phyloP scores from a whole-genome alignment of 129 eudicot species.

The Smallanthus sonchifolius region DNA sequence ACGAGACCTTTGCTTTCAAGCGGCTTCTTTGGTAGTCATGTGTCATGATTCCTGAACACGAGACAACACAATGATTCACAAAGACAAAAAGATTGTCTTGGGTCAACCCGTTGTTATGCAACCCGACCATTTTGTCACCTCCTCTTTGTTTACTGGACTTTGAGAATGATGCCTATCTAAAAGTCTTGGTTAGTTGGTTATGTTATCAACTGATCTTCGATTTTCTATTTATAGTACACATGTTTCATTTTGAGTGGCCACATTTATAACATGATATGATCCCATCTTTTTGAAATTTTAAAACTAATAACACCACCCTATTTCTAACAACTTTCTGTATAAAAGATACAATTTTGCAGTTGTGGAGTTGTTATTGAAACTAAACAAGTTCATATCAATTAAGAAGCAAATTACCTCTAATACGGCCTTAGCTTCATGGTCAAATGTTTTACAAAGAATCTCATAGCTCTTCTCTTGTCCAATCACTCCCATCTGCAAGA shows the following conservation, averaged over 20 bases:
- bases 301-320: neutral
- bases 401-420: constrained; percentile 51
- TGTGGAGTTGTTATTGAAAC: neutral
- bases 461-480: constrained; percentile 68
- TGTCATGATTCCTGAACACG: constrained; percentile 24
- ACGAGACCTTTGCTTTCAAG: neutral
- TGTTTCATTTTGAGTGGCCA: neutral
- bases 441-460: constrained; percentile 81
- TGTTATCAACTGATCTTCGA: neutral
- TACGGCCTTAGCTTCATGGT: constrained; percentile 61
- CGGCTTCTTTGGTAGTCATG: constrained; percentile 9
- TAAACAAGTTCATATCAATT: neutral
- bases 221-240: neutral
- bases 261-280: neutral
- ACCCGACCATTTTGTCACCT: neutral
- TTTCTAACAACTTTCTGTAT: neutral
- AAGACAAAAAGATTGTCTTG: neutral
- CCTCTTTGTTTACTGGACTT: neutral
- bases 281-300: neutral
- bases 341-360: neutral
- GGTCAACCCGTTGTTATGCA: neutral
- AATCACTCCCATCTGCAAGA: constrained; percentile 43
- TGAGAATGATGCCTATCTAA: neutral
- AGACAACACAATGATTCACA: constrained; percentile 4
- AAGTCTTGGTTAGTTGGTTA: neutral